phyloP scores from a whole-genome alignment of 31 red algal species.

The Porphyra umbilicalis region DNA sequence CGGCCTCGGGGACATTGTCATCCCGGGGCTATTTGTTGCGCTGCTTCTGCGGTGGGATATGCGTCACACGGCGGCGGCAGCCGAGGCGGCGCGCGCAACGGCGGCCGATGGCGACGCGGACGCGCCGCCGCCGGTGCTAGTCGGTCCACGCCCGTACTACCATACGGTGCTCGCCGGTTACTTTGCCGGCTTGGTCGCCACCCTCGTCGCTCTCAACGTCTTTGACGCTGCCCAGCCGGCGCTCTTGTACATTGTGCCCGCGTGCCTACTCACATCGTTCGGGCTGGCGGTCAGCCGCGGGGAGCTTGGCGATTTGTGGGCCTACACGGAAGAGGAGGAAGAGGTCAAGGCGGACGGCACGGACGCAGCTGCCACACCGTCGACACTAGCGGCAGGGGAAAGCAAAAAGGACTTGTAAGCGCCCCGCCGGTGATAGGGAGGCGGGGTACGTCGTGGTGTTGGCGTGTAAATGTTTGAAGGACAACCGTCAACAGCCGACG shows the following conservation, averaged over 20 bases:
- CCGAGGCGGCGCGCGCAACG: constrained; percentile 5
- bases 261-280: constrained; percentile 17
- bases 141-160: constrained; percentile 25
- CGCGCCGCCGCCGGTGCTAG: not conserved
- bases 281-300: constrained; percentile 17
- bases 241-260: constrained; percentile 69
- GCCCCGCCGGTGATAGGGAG: no score
- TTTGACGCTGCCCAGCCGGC: constrained; percentile 82
- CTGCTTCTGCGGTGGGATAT: constrained; percentile 75
- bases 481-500: no score
- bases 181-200: constrained; percentile 35
- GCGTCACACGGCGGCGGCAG: constrained; percentile 4
- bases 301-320: constrained; percentile 18
- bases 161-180: constrained; percentile 40
- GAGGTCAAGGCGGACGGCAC: constrained; percentile 8
- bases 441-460: no score
- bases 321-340: constrained; percentile 64
- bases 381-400: not conserved
- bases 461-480: no score
- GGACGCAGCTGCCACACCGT: not conserved
- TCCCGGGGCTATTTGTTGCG: constrained; percentile 84
- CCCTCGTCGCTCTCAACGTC: constrained; percentile 47
- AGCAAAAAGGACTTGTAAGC: not conserved
- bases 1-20: constrained; percentile 81
- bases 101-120: no score